Evolutionary conservation across 2,329 filamentous ascomycete genomes (phyloP).

Genomic region (Chrysosporium queenslandicum): DNA sequence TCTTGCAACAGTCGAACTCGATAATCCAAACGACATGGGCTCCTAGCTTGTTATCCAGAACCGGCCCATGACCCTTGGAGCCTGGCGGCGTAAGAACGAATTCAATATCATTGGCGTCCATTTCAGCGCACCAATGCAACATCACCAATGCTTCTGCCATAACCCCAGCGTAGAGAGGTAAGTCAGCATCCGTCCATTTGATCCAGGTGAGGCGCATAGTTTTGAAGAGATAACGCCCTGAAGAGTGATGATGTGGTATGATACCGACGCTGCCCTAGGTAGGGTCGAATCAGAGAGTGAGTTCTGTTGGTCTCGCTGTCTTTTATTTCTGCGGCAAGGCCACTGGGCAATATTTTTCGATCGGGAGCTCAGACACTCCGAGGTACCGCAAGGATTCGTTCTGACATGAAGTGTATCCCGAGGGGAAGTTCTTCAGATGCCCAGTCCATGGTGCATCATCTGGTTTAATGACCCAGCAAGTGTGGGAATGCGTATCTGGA

Average conservation of each 20-base stretch:
- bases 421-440: slow-evolving; percentile 23
- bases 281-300: slow-evolving; percentile 43
- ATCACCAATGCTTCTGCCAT: slow-evolving; percentile 45
- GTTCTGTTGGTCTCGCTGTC: slow-evolving; percentile 32
- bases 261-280: slow-evolving; percentile 35
- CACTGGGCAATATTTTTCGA: slow-evolving; percentile 28
- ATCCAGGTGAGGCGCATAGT: slow-evolving; percentile 43
- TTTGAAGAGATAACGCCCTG: slow-evolving; percentile 35
- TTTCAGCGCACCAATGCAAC: slow-evolving; percentile 40
- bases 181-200: slow-evolving; percentile 35
- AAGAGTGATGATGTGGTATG: slow-evolving; percentile 19
- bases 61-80: not conserved
- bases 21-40: slow-evolving; percentile 38
- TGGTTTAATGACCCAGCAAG: slow-evolving; percentile 21
- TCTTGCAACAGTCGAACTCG: slow-evolving; percentile 40
- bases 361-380: slow-evolving; percentile 21
- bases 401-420: slow-evolving; percentile 22
- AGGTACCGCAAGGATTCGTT: slow-evolving; percentile 30
- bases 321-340: slow-evolving; percentile 22
- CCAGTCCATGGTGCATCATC: slow-evolving; percentile 23
- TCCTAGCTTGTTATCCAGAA: slow-evolving; percentile 22
- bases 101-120: slow-evolving; percentile 48
- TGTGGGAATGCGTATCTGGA: slow-evolving; percentile 21
- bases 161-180: slow-evolving; percentile 30
- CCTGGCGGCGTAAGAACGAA: slow-evolving; percentile 40